Evolutionary conservation across 1,284 basidiomycete genomes (phyloP).

Genomic region (Trametes sp.): DNA sequence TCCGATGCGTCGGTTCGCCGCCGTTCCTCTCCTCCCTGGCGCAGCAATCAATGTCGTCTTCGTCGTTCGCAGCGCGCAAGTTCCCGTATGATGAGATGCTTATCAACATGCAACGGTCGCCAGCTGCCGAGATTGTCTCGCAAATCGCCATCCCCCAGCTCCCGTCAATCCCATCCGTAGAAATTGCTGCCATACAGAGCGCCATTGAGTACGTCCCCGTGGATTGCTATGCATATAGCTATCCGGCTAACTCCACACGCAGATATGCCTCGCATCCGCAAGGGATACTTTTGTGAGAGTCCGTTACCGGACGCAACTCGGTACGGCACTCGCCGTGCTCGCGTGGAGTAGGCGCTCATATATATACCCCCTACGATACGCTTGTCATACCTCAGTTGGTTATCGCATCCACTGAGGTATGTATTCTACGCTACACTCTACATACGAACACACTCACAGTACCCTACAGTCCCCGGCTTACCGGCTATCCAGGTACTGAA

Average conservation of each 20-base stretch:
- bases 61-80: slow-evolving; percentile 12
- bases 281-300: no score
- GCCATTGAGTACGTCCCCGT: slow-evolving; percentile 23
- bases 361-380: no score
- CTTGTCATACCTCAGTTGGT: no score
- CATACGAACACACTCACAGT: no score
- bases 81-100: slow-evolving; percentile 26
- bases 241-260: slow-evolving; percentile 1
- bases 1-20: slow-evolving; percentile 29
- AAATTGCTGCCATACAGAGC: slow-evolving; percentile 17
- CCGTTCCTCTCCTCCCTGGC: slow-evolving; percentile 26
- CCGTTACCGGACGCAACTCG: no score
- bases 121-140: slow-evolving; percentile 21
- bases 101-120: slow-evolving; percentile 17
- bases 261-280: slow-evolving; percentile 23
- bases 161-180: slow-evolving; percentile 26
- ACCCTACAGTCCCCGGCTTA: no score
- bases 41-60: slow-evolving; percentile 13
- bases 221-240: not conserved
- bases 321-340: no score
- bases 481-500: no score
- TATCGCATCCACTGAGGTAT: no score
- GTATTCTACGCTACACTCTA: no score
- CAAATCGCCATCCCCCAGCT: slow-evolving; percentile 30
- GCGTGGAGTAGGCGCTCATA: no score